Evolutionary conservation across 2,329 filamentous ascomycete species (phyloP).

Genomic region (Rachicladosporium sp.): DNA sequence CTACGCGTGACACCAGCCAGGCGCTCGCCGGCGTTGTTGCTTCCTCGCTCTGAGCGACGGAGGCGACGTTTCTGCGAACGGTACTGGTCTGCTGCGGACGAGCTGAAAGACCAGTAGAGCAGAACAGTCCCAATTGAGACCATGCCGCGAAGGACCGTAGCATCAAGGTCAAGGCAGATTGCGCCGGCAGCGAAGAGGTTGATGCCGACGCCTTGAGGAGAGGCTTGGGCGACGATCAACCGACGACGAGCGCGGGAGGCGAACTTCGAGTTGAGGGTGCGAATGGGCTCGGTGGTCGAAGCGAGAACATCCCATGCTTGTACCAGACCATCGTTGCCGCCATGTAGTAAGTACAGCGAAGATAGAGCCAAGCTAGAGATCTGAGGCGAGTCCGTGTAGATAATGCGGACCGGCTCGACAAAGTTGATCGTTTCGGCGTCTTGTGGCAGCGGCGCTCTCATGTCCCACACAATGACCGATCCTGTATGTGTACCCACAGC

Average conservation of each 20-base stretch:
- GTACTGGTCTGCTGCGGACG: constrained; percentile 59
- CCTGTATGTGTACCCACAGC: constrained; percentile 71
- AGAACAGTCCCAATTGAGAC: constrained; percentile 78
- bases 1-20: constrained; percentile 52
- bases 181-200: constrained; percentile 74
- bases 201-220: constrained; percentile 54
- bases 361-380: constrained; percentile 77
- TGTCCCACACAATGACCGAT: constrained; percentile 69
- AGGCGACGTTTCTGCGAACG: constrained; percentile 64
- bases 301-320: constrained; percentile 92
- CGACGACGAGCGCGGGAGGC: constrained; percentile 72
- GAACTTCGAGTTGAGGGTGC: constrained; percentile 77
- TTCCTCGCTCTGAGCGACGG: constrained; percentile 55
- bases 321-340: constrained; percentile 86
- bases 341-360: constrained; percentile 82
- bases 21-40: constrained; percentile 45
- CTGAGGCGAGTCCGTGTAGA: constrained; percentile 81
- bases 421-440: constrained; percentile 44
- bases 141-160: constrained; percentile 72
- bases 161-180: constrained; percentile 75
- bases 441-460: constrained; percentile 51
- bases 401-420: constrained; percentile 60
- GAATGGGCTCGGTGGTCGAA: constrained; percentile 63
- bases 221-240: constrained; percentile 53
- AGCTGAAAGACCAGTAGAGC: constrained; percentile 89